phyloP scores from a whole-genome alignment of 805 yeast species.

The Pichia cephalocereana region DNA sequence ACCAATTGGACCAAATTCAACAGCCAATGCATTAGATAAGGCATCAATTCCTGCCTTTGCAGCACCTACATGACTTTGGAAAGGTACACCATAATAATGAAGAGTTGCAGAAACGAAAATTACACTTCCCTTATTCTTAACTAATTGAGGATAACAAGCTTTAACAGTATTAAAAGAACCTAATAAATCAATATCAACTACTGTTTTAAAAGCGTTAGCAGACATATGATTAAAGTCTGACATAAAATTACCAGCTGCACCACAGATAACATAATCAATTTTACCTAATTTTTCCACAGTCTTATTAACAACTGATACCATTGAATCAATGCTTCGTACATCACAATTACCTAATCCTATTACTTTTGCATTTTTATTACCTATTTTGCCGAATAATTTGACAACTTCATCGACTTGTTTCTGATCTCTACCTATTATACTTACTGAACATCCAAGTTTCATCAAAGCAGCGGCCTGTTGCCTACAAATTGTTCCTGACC shows the following conservation, averaged over 20 bases:
- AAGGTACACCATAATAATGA: conserved; percentile 82
- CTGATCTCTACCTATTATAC: conserved; percentile 70
- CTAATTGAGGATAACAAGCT: conserved; percentile 62
- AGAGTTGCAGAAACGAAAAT: conserved; percentile 82
- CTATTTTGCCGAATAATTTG: conserved; percentile 52
- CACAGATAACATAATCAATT: conserved; percentile 83
- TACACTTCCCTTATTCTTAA: conserved; percentile 58
- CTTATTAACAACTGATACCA: conserved; percentile 51
- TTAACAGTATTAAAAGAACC: conserved; percentile 89
- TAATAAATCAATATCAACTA: conserved; percentile 73
- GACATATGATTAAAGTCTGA: conserved; percentile 71
- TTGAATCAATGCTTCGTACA: conserved; percentile 59
- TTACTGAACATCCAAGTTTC: conserved; percentile 77
- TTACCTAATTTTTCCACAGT: conserved; percentile 65
- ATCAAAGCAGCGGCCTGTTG: conserved; percentile 84
- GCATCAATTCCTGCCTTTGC: conserved; percentile 97
- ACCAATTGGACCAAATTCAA: conserved; percentile 87
- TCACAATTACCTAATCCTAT: conserved; percentile 67
- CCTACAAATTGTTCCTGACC: conserved; percentile 92
- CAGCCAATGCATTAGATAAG: conserved; percentile 71
- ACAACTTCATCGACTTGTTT: conserved; percentile 64
- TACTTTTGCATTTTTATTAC: conserved; percentile 35
- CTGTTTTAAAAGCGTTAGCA: conserved; percentile 82
- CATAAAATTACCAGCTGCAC: conserved; percentile 93
- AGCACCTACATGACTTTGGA: conserved; percentile 86